Evolutionary conservation across 1,139 yeast species (phyloP).

Genomic region (Scheffersomyces parashehatae): DNA sequence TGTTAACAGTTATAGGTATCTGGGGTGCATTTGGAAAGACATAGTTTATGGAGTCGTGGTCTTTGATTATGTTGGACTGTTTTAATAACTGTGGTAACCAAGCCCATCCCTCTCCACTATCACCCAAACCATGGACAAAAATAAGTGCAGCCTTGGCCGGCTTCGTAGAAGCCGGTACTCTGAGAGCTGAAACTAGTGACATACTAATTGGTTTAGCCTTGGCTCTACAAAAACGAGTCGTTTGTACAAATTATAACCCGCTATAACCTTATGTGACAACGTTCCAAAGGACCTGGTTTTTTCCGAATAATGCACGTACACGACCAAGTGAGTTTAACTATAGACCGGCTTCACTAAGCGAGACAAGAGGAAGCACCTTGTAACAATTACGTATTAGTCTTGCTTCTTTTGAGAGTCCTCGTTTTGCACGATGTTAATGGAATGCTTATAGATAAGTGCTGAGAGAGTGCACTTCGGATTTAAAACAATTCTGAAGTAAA

Average conservation of each 20-base stretch:
- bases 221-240: no score
- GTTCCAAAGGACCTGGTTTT: neutral
- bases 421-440: no score
- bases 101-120: constrained; percentile 86
- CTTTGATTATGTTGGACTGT: constrained; percentile 42
- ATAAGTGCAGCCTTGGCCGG: constrained; percentile 62
- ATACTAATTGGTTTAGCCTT: neutral
- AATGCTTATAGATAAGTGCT: no score
- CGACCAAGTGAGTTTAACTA: neutral
- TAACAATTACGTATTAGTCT: no score
- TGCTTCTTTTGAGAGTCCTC: no score
- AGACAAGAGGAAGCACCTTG: no score
- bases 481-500: no score
- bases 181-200: constrained; percentile 32
- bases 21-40: constrained; percentile 88
- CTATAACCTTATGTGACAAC: no score
- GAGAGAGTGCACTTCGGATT: no score
- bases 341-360: no score
- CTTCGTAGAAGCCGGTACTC: constrained; percentile 45
- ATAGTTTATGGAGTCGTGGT: constrained; percentile 64
- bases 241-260: no score
- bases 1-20: constrained; percentile 66
- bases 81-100: constrained; percentile 60
- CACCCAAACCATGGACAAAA: constrained; percentile 90
- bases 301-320: neutral